These are phyloP conservation scores for Glaciozyma martinii DNA, from an alignment of 768 basidiomycete genomes.

Conservation along the genomic window DNA sequence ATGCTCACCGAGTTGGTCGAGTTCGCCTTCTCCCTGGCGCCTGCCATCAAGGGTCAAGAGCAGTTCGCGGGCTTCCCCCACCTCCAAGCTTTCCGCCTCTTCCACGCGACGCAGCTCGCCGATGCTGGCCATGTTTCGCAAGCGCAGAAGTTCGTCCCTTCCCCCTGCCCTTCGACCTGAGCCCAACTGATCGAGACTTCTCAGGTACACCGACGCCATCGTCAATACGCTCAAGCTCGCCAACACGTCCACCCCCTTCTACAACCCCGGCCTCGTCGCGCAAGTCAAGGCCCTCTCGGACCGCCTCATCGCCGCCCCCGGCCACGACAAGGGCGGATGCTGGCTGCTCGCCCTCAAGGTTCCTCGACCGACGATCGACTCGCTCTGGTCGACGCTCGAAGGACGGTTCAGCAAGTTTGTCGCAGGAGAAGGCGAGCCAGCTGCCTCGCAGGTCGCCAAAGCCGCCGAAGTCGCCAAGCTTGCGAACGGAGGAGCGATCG, in stretches of 20 bases:
- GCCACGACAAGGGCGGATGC: conserved; percentile 62
- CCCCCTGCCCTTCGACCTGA: conserved; percentile 3
- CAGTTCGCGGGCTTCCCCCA: conserved; percentile 70
- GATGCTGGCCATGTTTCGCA: conserved; percentile 70
- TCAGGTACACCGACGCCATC: conserved; percentile 89
- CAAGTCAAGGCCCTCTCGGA: conserved; percentile 71
- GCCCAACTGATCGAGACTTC: not conserved
- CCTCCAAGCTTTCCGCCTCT: conserved; percentile 76
- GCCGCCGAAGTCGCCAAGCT: conserved; percentile 35
- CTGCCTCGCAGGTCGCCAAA: conserved; percentile 29
- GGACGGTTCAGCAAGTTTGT: conserved; percentile 88
- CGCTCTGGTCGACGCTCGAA: conserved; percentile 84
- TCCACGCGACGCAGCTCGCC: conserved; percentile 64
- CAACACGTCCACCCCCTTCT: conserved; percentile 51
- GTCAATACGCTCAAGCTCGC: conserved; percentile 47
- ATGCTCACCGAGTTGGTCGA: conserved; percentile 85
- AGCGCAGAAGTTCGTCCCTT: conserved; percentile 58
- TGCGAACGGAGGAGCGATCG: conserved; percentile 42
- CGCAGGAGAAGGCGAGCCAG: conserved; percentile 68
- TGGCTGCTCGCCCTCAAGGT: conserved; percentile 91
- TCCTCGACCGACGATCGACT: conserved; percentile 82
- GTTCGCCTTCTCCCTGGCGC: conserved; percentile 59
- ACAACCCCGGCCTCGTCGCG: conserved; percentile 57
- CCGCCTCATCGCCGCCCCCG: conserved; percentile 46
- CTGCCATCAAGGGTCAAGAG: conserved; percentile 73